These are phyloP conservation scores for Cucurbita pepo DNA, from an alignment of 306 rosid species.

Conservation along the genomic window DNA sequence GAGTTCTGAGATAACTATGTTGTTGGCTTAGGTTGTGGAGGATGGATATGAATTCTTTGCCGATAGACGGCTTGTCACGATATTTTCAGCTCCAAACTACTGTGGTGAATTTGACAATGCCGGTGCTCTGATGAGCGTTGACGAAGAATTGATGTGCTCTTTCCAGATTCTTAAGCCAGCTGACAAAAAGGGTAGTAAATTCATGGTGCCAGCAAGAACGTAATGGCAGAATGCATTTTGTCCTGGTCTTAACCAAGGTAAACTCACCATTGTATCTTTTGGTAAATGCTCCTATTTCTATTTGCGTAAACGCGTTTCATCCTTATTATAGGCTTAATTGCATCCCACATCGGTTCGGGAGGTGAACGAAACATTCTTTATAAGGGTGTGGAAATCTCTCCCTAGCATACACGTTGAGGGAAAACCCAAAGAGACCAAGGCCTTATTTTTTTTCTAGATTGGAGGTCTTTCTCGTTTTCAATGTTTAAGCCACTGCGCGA, in stretches of 20 bases:
- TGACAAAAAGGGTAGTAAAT: constrained; percentile 38
- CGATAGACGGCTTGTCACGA: constrained; percentile 72
- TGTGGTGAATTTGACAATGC: constrained; percentile 94
- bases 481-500: neutral
- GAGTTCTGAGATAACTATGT: constrained; percentile 9
- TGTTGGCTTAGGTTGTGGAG: constrained; percentile 58
- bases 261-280: constrained; percentile 9
- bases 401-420: no score
- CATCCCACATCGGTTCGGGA: no score
- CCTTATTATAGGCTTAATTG: no score
- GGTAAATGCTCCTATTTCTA: neutral
- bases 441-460: no score
- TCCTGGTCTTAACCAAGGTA: constrained; percentile 27
- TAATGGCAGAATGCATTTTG: constrained; percentile 21
- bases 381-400: no score
- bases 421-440: no score
- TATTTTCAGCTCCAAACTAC: constrained; percentile 82
- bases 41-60: constrained; percentile 93
- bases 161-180: constrained; percentile 92
- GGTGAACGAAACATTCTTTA: no score
- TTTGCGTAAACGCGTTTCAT: neutral
- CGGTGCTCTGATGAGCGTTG: constrained; percentile 93
- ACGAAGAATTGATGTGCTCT: constrained; percentile 78
- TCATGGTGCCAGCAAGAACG: constrained; percentile 36
- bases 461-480: neutral